Base-by-base conservation (phyloP, 177 flowering plant genomes). In the Vitis hybrid region DNA sequence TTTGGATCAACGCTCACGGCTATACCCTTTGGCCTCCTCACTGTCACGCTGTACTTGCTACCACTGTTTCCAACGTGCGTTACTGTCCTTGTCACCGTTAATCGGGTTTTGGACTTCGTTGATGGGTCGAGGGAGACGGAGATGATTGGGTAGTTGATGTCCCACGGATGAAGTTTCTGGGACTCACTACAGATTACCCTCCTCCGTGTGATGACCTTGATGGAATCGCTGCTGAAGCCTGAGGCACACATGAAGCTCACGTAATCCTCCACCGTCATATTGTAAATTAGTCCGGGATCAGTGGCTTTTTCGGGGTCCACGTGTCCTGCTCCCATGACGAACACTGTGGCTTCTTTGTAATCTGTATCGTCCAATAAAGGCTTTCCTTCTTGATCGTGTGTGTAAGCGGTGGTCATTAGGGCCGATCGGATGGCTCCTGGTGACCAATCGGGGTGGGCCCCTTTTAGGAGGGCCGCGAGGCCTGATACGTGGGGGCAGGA, bases 401-500 rank as follows among this genome's bases (percentile, higher is more conserved):
- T 64, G 52, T 84, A 80, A 0, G 89, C 86, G 4, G 92, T 84
- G 7, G 90, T 87, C 90, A 89, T 85, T 49, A 89, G 33, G 3
- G 92, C 88, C 3, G 92, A 89, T 60, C 77, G 67, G 60, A 89
- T 73, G 65, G 64, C 71, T 0, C 86, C 88, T 10, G 90, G 85
- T 0, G 86, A 75, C 92, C 92, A 89, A 31, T 84, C 81, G 3
- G 83, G 86, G 65, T 85, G 87, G 38, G 82, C 84, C 20, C 85
- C 86, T 64, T 79, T 87, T 2, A 87, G 73, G 47, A 89, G 63
- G 0, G 87, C 89, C 0, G 89, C 88, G 0, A 84, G 14, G 0
- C 92, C 92, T 1, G 87, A 76, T 11, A 85, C 84, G 73, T 89
- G 92, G 0, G 92, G 90, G 62, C 88, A 83, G 0, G 92, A 44